Evolutionary conservation across 179 eudicot species (phyloP), one percentile per base, ranked within the genome.

Genomic region (Beta macrorhiza): DNA sequence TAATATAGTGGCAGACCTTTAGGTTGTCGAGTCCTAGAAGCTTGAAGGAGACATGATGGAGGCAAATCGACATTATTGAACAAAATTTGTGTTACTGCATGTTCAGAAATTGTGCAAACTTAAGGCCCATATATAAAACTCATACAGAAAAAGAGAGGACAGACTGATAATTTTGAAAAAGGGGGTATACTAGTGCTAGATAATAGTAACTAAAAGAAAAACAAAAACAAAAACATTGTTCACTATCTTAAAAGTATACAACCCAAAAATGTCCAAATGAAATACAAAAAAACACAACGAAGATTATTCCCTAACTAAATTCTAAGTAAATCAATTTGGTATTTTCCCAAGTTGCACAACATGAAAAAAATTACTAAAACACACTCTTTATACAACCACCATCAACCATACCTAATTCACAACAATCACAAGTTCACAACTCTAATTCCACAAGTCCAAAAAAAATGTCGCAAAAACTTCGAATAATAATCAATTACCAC

Each of bases 21-120:
- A 49, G 72, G 74, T 52, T 44, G 67, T 44, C 75, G 62, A 78
- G 20, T 12, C 77, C 74, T 20, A 82, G 58, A 79, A 82, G 70
- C 58, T 78, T 82, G 80, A 85, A 57, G 2, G 80, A 78, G 72
- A 75, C 10, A 12, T 68, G 82, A 25, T 74, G 64, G 75, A 79
- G 20, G 76, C 81, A 76, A 65, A 67, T 37, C 20, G 79, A 67
- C 85, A 83, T 79, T 29, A 42, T 67, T 57, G 62, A 70, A 51
- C 15, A 45, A n/a, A 68, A 32, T 2, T 44, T 20, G 52, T 3
- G 57, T 44, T 56, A 55, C 81, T 78, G 53, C 81, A 78, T 15
- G 20, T 11, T 16, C 77, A 42, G 19, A 61, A 61, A n/a, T 11
- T 16, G 29, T 32, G n/a, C 29, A 74, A 56, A 56, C 17, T 56